Percentiles rank a stretch among this genome's conserved stretches.
Evolutionary conservation across 345 rosid species (phyloP).

Genomic region (Cardamine chenopodiifolia): DNA sequence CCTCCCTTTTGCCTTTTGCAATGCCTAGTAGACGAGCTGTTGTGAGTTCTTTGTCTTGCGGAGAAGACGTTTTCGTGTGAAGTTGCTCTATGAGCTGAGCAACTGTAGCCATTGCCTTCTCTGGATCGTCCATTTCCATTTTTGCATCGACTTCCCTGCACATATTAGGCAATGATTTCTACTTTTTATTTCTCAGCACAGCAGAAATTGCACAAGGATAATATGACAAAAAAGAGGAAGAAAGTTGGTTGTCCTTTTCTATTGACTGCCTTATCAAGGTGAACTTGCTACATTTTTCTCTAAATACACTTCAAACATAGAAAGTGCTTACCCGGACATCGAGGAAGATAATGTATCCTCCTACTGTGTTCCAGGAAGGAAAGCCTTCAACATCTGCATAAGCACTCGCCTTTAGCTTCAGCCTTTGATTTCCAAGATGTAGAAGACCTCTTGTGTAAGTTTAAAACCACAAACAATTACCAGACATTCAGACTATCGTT

Average conservation of each 20-base stretch:
- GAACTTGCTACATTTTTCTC: background rate
- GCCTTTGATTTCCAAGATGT: conserved; percentile 13
- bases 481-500: conserved; percentile 2
- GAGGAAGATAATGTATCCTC: conserved; percentile 43
- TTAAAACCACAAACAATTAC: conserved; percentile 22
- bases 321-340: conserved; percentile 47
- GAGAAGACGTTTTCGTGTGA: conserved; percentile 67
- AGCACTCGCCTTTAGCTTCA: conserved; percentile 5
- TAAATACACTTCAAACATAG: background rate
- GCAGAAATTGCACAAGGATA: background rate
- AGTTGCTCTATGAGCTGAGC: conserved; percentile 81
- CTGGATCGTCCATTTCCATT: conserved; percentile 58
- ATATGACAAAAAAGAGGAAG: background rate
- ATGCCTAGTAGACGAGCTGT: conserved; percentile 70
- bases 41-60: conserved; percentile 75
- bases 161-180: background rate
- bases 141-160: conserved; percentile 58
- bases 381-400: conserved; percentile 65
- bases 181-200: background rate
- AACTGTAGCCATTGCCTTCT: conserved; percentile 67
- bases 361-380: conserved; percentile 54
- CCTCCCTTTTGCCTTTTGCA: conserved; percentile 70
- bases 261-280: background rate
- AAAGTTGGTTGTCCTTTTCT: background rate
- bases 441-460: conserved; percentile 27